A percentile compares a stretch with the other conserved stretches of the same genome.
phyloP scores from a whole-genome alignment of 352 stramenopile species.

The Phytophthora kernoviae region DNA sequence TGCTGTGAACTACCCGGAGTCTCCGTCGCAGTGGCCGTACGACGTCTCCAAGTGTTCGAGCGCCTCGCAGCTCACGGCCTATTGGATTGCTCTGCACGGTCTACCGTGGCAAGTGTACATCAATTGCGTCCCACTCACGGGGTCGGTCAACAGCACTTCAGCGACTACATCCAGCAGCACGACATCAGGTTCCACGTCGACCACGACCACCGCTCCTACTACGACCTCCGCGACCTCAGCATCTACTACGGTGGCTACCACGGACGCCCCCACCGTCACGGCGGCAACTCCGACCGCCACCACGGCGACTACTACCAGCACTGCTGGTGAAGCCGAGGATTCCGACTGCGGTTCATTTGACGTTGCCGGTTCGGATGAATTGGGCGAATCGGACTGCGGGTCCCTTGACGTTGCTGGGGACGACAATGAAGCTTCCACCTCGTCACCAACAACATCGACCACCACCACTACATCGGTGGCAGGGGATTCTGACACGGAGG shows the following conservation, averaged over 20 bases:
- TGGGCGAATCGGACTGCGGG: conserved; percentile 20
- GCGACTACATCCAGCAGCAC: background rate
- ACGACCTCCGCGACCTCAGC: conserved; percentile 12
- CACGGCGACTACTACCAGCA: conserved; percentile 4
- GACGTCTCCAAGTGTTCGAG: conserved; percentile 21
- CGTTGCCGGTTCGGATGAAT: conserved; percentile 20
- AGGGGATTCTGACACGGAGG: conserved; percentile 17
- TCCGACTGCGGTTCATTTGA: conserved; percentile 27
- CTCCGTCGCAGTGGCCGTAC: conserved; percentile 20
- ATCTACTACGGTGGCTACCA: conserved; percentile 7
- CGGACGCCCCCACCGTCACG: background rate
- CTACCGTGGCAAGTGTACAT: conserved; percentile 47
- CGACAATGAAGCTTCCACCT: conserved; percentile 15
- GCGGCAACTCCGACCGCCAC: conserved; percentile 8
- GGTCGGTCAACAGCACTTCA: conserved; percentile 14
- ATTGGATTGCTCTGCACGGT: conserved; percentile 48
- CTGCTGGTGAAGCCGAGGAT: conserved; percentile 23
- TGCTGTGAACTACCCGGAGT: conserved; percentile 28
- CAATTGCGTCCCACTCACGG: conserved; percentile 24
- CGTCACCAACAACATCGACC: conserved; percentile 13
- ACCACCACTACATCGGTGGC: conserved; percentile 16
- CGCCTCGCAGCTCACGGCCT: conserved; percentile 30
- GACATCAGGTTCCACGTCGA: conserved; percentile 9
- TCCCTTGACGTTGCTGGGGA: conserved; percentile 28
- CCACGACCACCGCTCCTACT: conserved; percentile 8